A percentile compares a stretch with the other conserved stretches of the same genome.
Conservation (phyloP, 257 asterid genomes). For the Ligustrum vulgare region DNA sequence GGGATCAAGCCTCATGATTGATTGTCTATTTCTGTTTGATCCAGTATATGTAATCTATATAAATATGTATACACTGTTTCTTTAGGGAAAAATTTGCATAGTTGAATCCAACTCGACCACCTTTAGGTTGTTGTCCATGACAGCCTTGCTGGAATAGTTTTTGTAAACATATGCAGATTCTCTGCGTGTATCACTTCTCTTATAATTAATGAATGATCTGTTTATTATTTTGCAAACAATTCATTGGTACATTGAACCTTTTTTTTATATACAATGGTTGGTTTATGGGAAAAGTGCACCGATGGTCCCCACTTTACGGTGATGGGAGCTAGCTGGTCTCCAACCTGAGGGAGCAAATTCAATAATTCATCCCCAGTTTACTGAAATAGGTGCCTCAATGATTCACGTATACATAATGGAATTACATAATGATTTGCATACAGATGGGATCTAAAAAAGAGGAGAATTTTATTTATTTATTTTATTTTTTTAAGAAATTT, state of each 20-base stretch:
- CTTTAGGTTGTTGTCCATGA: not conserved
- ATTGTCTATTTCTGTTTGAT: not conserved
- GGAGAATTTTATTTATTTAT: too few species aligned
- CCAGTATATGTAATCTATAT: not conserved
- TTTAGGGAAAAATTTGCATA: not conserved
- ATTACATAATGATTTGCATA: too few species aligned
- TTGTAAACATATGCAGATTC: constrained; percentile 6
- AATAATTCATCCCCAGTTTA: too few species aligned
- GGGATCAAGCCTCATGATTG: not conserved
- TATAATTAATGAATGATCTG: not conserved
- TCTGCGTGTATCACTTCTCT: not conserved
- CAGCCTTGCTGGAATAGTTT: constrained; percentile 1
- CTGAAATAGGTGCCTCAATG: too few species aligned
- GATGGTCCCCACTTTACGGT: too few species aligned
- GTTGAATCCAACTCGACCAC: not conserved
- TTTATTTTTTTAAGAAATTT: too few species aligned
- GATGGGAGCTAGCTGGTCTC: too few species aligned
- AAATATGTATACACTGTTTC: not conserved
- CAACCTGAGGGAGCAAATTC: too few species aligned
- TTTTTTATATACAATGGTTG: not conserved
- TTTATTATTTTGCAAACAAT: not conserved
- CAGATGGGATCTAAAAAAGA: too few species aligned
- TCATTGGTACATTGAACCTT: not conserved
- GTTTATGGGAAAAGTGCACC: not conserved
- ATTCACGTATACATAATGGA: too few species aligned